Base-by-base conservation (phyloP, 805 yeast species). In the Peterozyma xylosa region DNA sequence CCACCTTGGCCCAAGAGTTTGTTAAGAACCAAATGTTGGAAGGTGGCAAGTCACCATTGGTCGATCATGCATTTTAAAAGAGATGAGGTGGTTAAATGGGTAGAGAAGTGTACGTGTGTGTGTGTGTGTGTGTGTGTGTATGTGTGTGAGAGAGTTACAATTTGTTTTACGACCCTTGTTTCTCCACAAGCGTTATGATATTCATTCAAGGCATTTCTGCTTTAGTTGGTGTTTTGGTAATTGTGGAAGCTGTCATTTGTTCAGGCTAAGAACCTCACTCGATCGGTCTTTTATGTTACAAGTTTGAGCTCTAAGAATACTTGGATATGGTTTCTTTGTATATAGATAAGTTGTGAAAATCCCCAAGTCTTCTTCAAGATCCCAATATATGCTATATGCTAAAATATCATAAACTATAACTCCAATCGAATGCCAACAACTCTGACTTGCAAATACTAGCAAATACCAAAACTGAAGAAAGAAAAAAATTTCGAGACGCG, bases 1-100 rank as follows among this genome's bases (percentile, higher is more conserved):
- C 77, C 52, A 50, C 48, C 3, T 71, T 59, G n/a, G 81, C 88
- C 6, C 78, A 73, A 50, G 62, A 68, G 47, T 85, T 81, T 53
- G 73, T 85, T 42, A 62, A 66, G 34, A 71, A 68, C 36, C 79
- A 76, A 57, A 62, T 81, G 35, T 58, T 78, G 47, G 42, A 33
- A 27, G 37, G 41, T 33, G 64, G 37, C 30, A 13, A 29, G 37
- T 17, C 35, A 2, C 38, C 43, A 15, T 29, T 45, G 10, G 36
- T 45, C 38, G 27, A 21, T 21, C 27, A 21, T 21, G 27, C 27
- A 21, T 21, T 21, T 21, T 21, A 7, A 21, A 7, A 21, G 27
- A 21, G 7, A n/a, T n/a, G n/a, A n/a, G n/a, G n/a, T n/a, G n/a
- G n/a, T n/a, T n/a, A n/a, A n/a, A n/a, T n/a, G n/a, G n/a, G n/a